A percentile compares a stretch with the other conserved stretches of the same genome.
Conservation (phyloP, 495 filamentous ascomycete genomes). For the Aspergillus nidulans region DNA sequence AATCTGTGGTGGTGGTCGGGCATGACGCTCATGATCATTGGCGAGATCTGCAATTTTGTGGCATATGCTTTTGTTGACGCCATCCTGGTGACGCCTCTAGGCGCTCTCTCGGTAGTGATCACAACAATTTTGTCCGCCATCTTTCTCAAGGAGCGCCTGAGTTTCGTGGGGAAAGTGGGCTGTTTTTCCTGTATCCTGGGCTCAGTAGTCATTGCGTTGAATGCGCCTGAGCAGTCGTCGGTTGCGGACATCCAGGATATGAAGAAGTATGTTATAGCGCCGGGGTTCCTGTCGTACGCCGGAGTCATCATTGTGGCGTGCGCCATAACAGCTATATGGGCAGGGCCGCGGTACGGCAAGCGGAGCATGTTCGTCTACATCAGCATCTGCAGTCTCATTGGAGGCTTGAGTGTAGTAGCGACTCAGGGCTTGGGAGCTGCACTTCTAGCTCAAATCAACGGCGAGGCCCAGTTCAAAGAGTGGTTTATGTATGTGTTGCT, state of each 20-base stretch:
- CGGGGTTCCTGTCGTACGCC: constrained; percentile 80
- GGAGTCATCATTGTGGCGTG: constrained; percentile 77
- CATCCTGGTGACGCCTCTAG: constrained; percentile 90
- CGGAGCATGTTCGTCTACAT: constrained; percentile 97
- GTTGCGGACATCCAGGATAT: constrained; percentile 90
- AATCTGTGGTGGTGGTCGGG: constrained; percentile 94
- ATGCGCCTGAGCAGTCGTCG: constrained; percentile 81
- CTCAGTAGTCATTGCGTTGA: constrained; percentile 88
- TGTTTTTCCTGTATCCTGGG: constrained; percentile 95
- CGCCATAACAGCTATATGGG: constrained; percentile 71
- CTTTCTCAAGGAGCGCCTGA: constrained; percentile 91
- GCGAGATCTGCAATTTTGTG: constrained; percentile 95
- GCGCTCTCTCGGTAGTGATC: constrained; percentile 92
- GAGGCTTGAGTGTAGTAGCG: constrained; percentile 89
- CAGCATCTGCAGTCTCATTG: constrained; percentile 89
- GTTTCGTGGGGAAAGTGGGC: constrained; percentile 92
- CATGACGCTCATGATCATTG: constrained; percentile 96
- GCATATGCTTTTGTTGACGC: constrained; percentile 97
- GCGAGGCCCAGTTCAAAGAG: constrained; percentile 84
- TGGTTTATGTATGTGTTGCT: constrained; percentile 95
- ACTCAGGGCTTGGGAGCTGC: constrained; percentile 93
- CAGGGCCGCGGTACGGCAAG: constrained; percentile 86
- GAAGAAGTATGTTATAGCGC: constrained; percentile 80
- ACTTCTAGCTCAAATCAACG: constrained; percentile 79
- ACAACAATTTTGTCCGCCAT: constrained; percentile 91